Base-by-base conservation (phyloP, 768 basidiomycete species). In the Daedaleopsis nitida region DNA sequence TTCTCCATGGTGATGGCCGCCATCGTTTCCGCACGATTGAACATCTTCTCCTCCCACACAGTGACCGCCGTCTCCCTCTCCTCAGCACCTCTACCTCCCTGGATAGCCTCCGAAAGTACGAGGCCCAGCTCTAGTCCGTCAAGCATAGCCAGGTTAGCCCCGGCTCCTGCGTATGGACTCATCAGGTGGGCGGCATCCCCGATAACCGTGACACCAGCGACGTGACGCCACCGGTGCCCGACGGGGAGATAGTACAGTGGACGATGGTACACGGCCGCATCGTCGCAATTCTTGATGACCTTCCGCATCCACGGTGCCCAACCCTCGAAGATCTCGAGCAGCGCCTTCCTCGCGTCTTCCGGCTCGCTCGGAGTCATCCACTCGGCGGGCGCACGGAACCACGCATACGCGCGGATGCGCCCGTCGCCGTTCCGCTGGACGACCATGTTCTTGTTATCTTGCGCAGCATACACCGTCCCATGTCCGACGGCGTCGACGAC, bases 151-250 rank as follows among this genome's bases (percentile, higher is more conserved):
- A 70, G 71, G 53, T 78, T 77, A 47, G 70, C 76, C 8, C 77
- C 76, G 21, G 73, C 73, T 8, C 77, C 76, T 1, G 70, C 73
- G 59, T 74, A 77, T 1, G 74, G 76, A 1, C 69, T 62, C 76
- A 78, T 75, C 5, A 74, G 61, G 58, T 78, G 76, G 9, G 76
- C 76, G 1, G 76, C 74, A 43, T 77, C 77, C 47, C 60, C 32
- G 49, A 52, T 32, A 55, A 60, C 16, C 24, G 59, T 60, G 13
- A 51, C 27, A 3, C 59, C 59, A 24, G 59, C 17, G 19, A 23
- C 57, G 47, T 60, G 49, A 6, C 43, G 50, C 67, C 66, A 66
- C 43, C 14, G 39, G 47, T 65, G 64, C 14, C 23, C 63, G 10
- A 23, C 45, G 5, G 60, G 63, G 27, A 66, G 58, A 37, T 52